Percentiles rank a stretch among this genome's conserved stretches.
Evolutionary conservation across 163 green algal species (phyloP).

Genomic region (Scenedesmus sp.): DNA sequence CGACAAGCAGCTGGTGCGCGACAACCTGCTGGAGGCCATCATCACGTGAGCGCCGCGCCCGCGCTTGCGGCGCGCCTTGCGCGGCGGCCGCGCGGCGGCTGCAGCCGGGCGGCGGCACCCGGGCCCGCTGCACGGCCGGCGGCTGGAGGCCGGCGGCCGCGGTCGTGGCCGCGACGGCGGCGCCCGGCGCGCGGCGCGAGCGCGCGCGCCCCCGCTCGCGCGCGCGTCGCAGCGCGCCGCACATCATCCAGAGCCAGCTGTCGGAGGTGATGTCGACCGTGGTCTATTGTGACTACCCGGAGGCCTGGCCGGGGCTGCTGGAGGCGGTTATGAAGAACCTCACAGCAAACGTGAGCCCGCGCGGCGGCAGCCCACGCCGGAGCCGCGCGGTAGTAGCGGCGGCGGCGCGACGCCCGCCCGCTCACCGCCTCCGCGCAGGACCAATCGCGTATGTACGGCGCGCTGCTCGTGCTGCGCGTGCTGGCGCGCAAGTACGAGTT

Average conservation of each 20-base stretch:
- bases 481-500: constrained; percentile 98
- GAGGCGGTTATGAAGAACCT: constrained; percentile 70
- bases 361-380: background rate
- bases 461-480: constrained; percentile 83
- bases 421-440: constrained; percentile 62
- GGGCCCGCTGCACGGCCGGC: background rate
- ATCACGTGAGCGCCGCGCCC: constrained; percentile 53
- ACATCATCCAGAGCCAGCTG: constrained; percentile 81
- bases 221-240: constrained; percentile 57
- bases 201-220: background rate
- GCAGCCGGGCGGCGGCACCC: too few species aligned
- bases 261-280: constrained; percentile 86
- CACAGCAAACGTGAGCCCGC: constrained; percentile 25
- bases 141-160: too few species aligned
- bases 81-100: too few species aligned
- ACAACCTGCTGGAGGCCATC: constrained; percentile 79
- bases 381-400: constrained; percentile 3
- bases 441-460: constrained; percentile 78
- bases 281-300: constrained; percentile 88
- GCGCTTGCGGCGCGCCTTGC: background rate
- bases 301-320: constrained; percentile 86
- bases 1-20: constrained; percentile 77
- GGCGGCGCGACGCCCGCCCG: background rate
- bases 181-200: too few species aligned
- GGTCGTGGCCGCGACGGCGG: too few species aligned